phyloP scores from a whole-genome alignment of 1,139 yeast genomes.

The Lodderomyces margitis region DNA sequence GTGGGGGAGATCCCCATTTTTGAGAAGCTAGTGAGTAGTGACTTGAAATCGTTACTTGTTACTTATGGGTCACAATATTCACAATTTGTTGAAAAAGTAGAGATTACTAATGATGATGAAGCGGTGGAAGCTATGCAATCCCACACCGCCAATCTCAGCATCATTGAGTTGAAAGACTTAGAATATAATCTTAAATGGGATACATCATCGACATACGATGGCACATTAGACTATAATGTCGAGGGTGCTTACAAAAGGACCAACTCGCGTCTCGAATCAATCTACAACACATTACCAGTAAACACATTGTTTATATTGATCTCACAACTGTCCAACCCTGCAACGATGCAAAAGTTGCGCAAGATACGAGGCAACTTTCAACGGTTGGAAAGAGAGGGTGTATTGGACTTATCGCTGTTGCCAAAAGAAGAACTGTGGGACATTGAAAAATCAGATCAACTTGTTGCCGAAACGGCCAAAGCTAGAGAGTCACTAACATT shows the following conservation, averaged over 20 bases:
- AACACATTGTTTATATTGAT: conserved; percentile 60
- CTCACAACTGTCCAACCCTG: conserved; percentile 64
- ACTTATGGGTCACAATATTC: not conserved
- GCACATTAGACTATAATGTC: conserved; percentile 17
- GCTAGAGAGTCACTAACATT: conserved; percentile 62
- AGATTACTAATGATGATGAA: conserved; percentile 60
- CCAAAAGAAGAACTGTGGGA: conserved; percentile 51
- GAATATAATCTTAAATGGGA: conserved; percentile 42
- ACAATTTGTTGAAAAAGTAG: conserved; percentile 21
- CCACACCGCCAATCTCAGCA: conserved; percentile 35
- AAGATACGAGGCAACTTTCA: conserved; percentile 25
- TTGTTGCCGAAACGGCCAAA: conserved; percentile 38
- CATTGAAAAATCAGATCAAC: conserved; percentile 39
- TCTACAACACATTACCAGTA: conserved; percentile 55
- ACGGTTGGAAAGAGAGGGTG: conserved; percentile 33
- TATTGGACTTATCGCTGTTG: conserved; percentile 37
- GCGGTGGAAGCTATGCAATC: conserved; percentile 38
- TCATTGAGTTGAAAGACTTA: conserved; percentile 58
- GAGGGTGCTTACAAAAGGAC: conserved; percentile 28
- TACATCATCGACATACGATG: conserved; percentile 21
- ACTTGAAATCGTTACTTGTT: conserved; percentile 34
- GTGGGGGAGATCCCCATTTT: conserved; percentile 35
- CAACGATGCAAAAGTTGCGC: conserved; percentile 50
- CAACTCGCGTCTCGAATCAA: conserved; percentile 42
- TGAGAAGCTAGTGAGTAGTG: conserved; percentile 21